Evolutionary conservation across 2,329 filamentous ascomycete genomes (phyloP).

Genomic region (Microsporum ferrugineum): DNA sequence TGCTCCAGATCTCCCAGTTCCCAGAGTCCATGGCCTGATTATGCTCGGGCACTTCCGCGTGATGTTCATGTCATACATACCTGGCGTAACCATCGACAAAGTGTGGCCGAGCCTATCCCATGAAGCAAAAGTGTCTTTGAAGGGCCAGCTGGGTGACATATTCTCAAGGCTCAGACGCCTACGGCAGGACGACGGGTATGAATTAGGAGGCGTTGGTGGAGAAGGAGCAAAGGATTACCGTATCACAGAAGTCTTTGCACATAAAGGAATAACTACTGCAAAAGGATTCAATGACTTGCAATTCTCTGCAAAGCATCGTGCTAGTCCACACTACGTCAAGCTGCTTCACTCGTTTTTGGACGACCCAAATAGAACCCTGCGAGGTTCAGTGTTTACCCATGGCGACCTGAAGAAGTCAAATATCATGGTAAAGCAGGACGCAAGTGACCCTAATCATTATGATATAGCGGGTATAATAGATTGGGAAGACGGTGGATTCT

Average conservation of each 20-base stretch:
- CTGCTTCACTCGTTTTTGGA: slow-evolving; percentile 19
- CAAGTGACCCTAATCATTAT: slow-evolving; percentile 5
- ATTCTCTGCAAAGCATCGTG: slow-evolving; percentile 17
- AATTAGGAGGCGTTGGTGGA: slow-evolving; percentile 19
- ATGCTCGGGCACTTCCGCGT: slow-evolving; percentile 16
- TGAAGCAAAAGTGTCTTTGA: slow-evolving; percentile 13
- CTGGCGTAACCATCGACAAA: slow-evolving; percentile 15
- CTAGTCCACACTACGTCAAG: slow-evolving; percentile 17
- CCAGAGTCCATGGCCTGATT: slow-evolving; percentile 21
- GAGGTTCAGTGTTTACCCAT: slow-evolving; percentile 11
- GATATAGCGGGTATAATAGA: slow-evolving; percentile 22
- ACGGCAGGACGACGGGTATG: slow-evolving; percentile 7
- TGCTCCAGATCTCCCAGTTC: slow-evolving; percentile 20
- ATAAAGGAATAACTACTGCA: slow-evolving; percentile 18
- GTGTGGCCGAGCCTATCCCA: slow-evolving; percentile 18
- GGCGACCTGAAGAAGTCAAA: slow-evolving; percentile 10
- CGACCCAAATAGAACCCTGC: background rate
- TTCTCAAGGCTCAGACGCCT: slow-evolving; percentile 17
- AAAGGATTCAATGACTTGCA: slow-evolving; percentile 18
- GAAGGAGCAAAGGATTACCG: slow-evolving; percentile 21
- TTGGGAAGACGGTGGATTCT: slow-evolving; percentile 25
- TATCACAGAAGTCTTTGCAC: slow-evolving; percentile 14
- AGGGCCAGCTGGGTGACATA: slow-evolving; percentile 13
- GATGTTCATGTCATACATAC: slow-evolving; percentile 23
- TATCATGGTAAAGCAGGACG: slow-evolving; percentile 8